Evolutionary conservation across 768 basidiomycete species (phyloP).

Genomic region (Calocybe indica): DNA sequence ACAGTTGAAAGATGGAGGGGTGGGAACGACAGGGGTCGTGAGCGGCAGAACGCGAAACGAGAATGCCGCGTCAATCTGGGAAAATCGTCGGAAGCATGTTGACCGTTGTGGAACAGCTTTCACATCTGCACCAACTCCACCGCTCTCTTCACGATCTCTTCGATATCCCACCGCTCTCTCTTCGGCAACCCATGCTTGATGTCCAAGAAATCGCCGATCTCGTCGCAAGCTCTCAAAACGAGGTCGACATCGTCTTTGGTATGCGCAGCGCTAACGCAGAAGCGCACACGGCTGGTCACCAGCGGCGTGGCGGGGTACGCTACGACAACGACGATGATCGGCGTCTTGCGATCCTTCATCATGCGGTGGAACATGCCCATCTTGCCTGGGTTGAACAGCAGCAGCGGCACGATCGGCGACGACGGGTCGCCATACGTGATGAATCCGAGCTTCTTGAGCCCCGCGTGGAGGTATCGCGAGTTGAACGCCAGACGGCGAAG

Average conservation of each 20-base stretch:
- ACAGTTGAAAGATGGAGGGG: too few relatives aligned
- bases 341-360: conserved; percentile 77
- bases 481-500: conserved; percentile 93
- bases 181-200: conserved; percentile 66
- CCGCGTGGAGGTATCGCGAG: conserved; percentile 83
- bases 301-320: conserved; percentile 89
- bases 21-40: too few relatives aligned
- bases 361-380: conserved; percentile 87
- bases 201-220: conserved; percentile 86
- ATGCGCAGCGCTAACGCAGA: conserved; percentile 92
- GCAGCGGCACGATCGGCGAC: conserved; percentile 89
- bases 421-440: conserved; percentile 91
- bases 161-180: conserved; percentile 69
- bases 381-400: conserved; percentile 91
- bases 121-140: conserved; percentile 51
- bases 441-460: conserved; percentile 88
- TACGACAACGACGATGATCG: conserved; percentile 86
- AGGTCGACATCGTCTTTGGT: conserved; percentile 95
- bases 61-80: too few relatives aligned
- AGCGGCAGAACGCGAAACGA: too few relatives aligned
- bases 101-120: too few relatives aligned
- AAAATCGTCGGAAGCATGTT: too few relatives aligned
- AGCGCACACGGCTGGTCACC: conserved; percentile 82
- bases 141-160: conserved; percentile 66
- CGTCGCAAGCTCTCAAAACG: conserved; percentile 82